These are phyloP conservation scores for Plicaturopsis crispa DNA, from an alignment of 768 basidiomycete species.

Conservation along the genomic window DNA sequence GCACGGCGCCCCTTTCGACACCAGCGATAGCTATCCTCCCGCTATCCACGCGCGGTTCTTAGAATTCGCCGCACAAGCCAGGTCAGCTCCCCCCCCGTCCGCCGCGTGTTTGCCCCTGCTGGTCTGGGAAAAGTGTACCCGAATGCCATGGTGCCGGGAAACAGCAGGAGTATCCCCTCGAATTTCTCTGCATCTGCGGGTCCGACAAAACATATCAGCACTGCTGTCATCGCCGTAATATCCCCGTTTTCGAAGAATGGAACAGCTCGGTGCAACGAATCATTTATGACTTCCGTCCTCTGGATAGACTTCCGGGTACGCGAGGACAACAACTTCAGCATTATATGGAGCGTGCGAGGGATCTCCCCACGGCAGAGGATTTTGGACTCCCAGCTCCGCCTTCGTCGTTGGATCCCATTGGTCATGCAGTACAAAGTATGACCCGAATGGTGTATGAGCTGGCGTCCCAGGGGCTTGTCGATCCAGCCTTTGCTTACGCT, in stretches of 20 bases:
- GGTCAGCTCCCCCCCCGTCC: constrained; percentile 9
- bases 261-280: neutral
- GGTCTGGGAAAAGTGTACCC: constrained; percentile 13
- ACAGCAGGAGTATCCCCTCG: constrained; percentile 10
- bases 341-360: too few relatives aligned
- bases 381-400: too few relatives aligned
- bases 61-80: constrained; percentile 1
- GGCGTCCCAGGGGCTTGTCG: constrained; percentile 7
- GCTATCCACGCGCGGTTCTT: constrained; percentile 5
- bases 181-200: constrained; percentile 15
- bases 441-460: neutral
- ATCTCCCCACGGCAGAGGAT: too few relatives aligned
- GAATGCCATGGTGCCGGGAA: constrained; percentile 13
- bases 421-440: too few relatives aligned
- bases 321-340: neutral
- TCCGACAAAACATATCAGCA: constrained; percentile 11
- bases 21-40: neutral
- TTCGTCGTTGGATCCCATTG: too few relatives aligned
- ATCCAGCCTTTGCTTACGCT: constrained; percentile 8
- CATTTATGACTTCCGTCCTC: too few relatives aligned
- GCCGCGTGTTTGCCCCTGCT: constrained; percentile 17
- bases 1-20: constrained; percentile 11
- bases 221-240: constrained; percentile 13
- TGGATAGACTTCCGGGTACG: too few relatives aligned
- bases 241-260: constrained; percentile 11